Conservation (phyloP, 192 early-diverging fungal genomes). For the Geranomyces variabilis region DNA sequence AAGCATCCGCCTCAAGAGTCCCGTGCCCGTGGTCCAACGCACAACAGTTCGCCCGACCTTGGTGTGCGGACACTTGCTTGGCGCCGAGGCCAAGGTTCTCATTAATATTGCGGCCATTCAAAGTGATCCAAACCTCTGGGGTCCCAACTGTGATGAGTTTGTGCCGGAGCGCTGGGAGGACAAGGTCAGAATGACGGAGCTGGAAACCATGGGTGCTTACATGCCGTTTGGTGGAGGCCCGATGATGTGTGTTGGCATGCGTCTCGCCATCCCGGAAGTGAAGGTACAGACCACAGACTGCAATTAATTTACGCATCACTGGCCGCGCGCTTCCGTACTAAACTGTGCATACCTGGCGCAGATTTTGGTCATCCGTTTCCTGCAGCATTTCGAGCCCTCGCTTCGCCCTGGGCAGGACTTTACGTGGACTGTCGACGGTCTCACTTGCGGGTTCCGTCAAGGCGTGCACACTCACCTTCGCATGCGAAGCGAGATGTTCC, state of each 20-base stretch:
- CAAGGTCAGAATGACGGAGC: slow-evolving; percentile 27
- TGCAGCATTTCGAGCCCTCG: neutral
- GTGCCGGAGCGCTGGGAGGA: slow-evolving; percentile 57
- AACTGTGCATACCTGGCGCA: too few relatives aligned
- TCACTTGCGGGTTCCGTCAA: slow-evolving; percentile 2
- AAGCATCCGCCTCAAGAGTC: slow-evolving; percentile 54
- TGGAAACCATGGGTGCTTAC: slow-evolving; percentile 25
- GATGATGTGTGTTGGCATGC: slow-evolving; percentile 37
- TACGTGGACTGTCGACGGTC: neutral
- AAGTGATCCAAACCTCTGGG: slow-evolving; percentile 37
- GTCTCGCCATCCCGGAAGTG: slow-evolving; percentile 26
- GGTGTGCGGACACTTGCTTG: slow-evolving; percentile 52
- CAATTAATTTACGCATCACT: neutral
- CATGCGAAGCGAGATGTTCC: too few relatives aligned
- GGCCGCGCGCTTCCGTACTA: too few relatives aligned
- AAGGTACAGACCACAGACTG: neutral
- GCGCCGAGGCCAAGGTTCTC: slow-evolving; percentile 1
- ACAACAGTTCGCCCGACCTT: slow-evolving; percentile 39
- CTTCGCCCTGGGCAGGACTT: slow-evolving; percentile 11
- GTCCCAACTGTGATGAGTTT: slow-evolving; percentile 56
- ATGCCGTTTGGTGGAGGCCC: slow-evolving; percentile 37
- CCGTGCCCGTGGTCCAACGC: slow-evolving; percentile 46
- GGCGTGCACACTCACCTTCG: neutral
- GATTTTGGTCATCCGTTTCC: slow-evolving; percentile 3
- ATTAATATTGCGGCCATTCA: neutral